Base-by-base conservation (phyloP, 2,329 filamentous ascomycete species). In the Colletotrichum musicola region DNA sequence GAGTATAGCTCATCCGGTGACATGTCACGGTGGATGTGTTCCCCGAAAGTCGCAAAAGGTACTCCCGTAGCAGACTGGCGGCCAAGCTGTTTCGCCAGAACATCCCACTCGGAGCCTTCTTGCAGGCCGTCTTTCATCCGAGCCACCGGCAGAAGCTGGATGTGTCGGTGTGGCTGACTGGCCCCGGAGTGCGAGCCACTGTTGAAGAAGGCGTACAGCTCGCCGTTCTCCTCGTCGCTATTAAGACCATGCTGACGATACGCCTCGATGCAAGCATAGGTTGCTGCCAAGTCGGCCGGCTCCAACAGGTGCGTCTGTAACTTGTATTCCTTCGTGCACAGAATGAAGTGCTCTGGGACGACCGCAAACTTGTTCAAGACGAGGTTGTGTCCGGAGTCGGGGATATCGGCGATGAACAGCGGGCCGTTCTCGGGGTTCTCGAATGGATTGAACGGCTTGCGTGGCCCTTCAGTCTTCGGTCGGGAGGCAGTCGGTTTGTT, bases 301-400 rank as follows among this genome's bases (percentile, higher is more conserved):
- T 90, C 89, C 1, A 94, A 82, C 5, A 90, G 75, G 71, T 91
- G 82, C 1, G 88, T 89, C 81, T 94, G 92, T n/a, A 82, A 80
- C 75, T 88, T 87, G 76, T 90, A 89, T 1, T 80, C 77, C n/a
- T 80, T 86, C 0, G 92, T 94, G 0, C 89, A 87, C 55, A 94
- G 84, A 72, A 94, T 92, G 75, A 92, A 92, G 79, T 94, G 92
- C 73, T 90, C 85, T 0, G 87, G 85, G 6, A 92, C 90, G 56
- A 94, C 80, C 56, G 92, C 90, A 73, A 92, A 94, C 77, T 93
- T 94, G 82, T 94, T 94, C 47, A 94, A 81, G 1, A 94, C 88
- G 49, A 93, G 83, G 67, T 85, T 84, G 77, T 94, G 91, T 1
- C 51, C 51, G 9, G 81, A 77, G 0, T 87, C 81, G 1, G 81